Conservation (phyloP, 2,329 filamentous ascomycete species). For the Aspergillus luchuensis region DNA sequence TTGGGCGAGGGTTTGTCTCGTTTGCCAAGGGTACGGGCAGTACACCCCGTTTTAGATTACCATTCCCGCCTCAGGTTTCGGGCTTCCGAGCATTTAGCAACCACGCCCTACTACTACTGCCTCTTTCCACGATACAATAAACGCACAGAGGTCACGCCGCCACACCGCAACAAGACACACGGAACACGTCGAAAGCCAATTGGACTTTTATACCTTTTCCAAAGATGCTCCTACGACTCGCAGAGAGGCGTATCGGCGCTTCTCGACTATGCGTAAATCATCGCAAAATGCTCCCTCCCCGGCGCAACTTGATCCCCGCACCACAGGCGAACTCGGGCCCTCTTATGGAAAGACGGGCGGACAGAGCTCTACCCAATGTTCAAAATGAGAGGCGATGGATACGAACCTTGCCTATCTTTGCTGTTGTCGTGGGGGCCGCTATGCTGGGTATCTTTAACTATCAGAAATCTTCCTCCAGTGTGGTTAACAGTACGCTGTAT, state of each 20-base stretch:
- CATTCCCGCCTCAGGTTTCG: background rate
- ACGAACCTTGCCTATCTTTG: conserved; percentile 78
- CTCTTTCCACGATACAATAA: no score
- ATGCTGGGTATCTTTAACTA: conserved; percentile 97
- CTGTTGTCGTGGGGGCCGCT: conserved; percentile 67
- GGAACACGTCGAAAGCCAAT: background rate
- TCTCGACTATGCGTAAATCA: conserved; percentile 17
- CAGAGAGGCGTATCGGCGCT: conserved; percentile 23
- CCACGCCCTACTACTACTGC: background rate
- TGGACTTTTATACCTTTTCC: background rate
- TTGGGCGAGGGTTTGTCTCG: conserved; percentile 27
- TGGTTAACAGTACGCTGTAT: conserved; percentile 88
- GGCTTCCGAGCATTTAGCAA: background rate
- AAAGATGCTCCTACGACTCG: conserved; percentile 21
- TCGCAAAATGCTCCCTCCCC: conserved; percentile 22
- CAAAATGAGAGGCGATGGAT: conserved; percentile 61
- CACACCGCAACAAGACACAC: background rate
- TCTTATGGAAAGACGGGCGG: conserved; percentile 54
- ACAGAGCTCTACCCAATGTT: conserved; percentile 55
- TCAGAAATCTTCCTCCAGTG: conserved; percentile 86
- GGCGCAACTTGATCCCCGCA: conserved; percentile 53
- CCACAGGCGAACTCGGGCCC: conserved; percentile 54
- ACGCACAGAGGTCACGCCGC: background rate
- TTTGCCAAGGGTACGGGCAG: conserved; percentile 20
- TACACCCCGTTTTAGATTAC: background rate